Base-by-base conservation (phyloP, 257 asterid species). In the Henckelia pumila region DNA sequence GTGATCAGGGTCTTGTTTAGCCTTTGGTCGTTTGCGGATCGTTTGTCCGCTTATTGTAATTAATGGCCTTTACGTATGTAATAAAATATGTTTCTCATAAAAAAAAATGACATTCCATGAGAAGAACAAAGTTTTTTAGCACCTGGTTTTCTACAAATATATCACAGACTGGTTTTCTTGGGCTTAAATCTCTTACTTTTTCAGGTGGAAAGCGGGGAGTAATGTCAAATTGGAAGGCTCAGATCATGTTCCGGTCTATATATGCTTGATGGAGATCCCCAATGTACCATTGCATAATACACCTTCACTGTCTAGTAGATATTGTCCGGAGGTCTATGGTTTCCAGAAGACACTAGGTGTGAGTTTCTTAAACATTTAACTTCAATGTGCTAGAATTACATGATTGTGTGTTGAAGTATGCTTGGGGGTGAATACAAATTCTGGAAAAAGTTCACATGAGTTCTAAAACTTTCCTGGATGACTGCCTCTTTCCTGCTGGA, bases 211-310 rank as follows among this genome's bases (percentile, higher is more conserved):
- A 72, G 83, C 65, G 32, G 86, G 85, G 17, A 87, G 87, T 79
- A 82, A 80, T 78, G 77, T 75, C 71, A 90, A 93, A 84, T 59
- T 85, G 85, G 96, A 90, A 82, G 99, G 99, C 49, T 93, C 97
- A 0, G 99, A 93, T 81, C 99, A 93, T 71, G 96, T 75, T 83
- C 99, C 99, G 58, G 97, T 93, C 50, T 88, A 76, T 69, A 19
- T 73, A 77, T 78, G 75, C 76, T 83, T 93, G 78, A 73, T 61
- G 25, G 94, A 75, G 67, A 80, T 93, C 63, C 95, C 96, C 63
- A 71, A 72, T 71, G 67, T 84, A 68, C 69, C 71, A 52, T 73
- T 71, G 73, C 97, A 93, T 75, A 82, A 82, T 81, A 88, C 96
- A 64, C 99, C 99, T 20, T 66, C 91, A 24, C 79, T 90, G 56